A percentile compares a stretch with the other conserved stretches of the same genome.
These are phyloP conservation scores for Astrephomene gubernaculifera DNA, from an alignment of 139 green algal species.

Conservation along the genomic window DNA sequence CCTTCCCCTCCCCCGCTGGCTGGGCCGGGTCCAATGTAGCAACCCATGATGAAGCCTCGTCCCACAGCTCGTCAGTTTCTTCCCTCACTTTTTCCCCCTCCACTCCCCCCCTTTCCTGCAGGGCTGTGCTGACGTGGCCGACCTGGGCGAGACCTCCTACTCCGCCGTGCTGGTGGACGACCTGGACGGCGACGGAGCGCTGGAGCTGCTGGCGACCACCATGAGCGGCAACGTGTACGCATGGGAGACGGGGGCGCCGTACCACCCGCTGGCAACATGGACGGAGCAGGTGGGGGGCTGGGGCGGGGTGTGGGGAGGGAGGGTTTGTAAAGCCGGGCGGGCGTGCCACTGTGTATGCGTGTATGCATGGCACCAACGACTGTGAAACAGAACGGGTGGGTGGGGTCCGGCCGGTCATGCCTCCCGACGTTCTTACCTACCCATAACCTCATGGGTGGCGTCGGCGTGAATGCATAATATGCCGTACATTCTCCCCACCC, in stretches of 20 bases:
- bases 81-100: neutral
- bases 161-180: conserved; percentile 93
- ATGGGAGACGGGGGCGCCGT: conserved; percentile 79
- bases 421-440: too few relatives aligned
- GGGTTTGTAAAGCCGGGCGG: neutral
- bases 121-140: conserved; percentile 89
- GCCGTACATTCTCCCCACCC: too few relatives aligned
- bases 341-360: too few relatives aligned
- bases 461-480: too few relatives aligned
- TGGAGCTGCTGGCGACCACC: conserved; percentile 93
- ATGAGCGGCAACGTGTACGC: conserved; percentile 96
- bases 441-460: too few relatives aligned
- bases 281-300: conserved; percentile 54
- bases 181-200: conserved; percentile 79
- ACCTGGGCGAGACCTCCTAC: conserved; percentile 94
- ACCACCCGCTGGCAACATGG: conserved; percentile 88
- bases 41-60: too few relatives aligned
- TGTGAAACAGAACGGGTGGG: too few relatives aligned
- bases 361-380: too few relatives aligned
- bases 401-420: too few relatives aligned
- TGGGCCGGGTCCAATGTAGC: too few relatives aligned
- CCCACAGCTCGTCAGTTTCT: neutral
- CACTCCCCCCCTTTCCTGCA: neutral
- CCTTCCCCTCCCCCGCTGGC: too few relatives aligned
- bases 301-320: neutral